Conservation (phyloP, 768 basidiomycete species). For the Punctularia strigosozonata region DNA sequence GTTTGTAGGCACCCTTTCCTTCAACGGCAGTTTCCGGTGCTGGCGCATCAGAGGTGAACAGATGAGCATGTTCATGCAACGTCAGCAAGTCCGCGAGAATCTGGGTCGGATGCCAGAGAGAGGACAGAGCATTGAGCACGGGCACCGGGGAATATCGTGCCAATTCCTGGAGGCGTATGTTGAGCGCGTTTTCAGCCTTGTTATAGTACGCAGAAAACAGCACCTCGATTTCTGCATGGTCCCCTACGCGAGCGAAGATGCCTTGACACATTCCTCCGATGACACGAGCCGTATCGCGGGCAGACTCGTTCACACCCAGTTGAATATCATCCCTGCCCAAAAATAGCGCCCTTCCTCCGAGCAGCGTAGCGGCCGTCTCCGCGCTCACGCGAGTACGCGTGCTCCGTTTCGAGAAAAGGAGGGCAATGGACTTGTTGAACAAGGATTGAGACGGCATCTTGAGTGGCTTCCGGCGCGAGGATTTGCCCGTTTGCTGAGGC, state of each 20-base stretch:
- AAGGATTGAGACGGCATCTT: slow-evolving; percentile 65
- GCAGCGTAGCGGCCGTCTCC: slow-evolving; percentile 66
- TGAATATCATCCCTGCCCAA: slow-evolving; percentile 87
- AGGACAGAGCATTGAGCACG: slow-evolving; percentile 91
- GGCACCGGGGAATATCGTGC: slow-evolving; percentile 87
- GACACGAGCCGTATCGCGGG: slow-evolving; percentile 76
- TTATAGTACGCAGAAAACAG: neutral
- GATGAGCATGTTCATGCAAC: slow-evolving; percentile 61
- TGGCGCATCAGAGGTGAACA: slow-evolving; percentile 25
- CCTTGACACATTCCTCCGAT: slow-evolving; percentile 94
- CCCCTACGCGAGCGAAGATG: slow-evolving; percentile 92
- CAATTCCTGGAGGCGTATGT: slow-evolving; percentile 50
- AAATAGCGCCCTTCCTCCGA: slow-evolving; percentile 88
- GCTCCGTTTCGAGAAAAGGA: slow-evolving; percentile 88
- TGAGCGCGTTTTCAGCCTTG: slow-evolving; percentile 1
- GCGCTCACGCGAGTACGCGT: slow-evolving; percentile 85
- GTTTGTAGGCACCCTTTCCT: slow-evolving; percentile 5
- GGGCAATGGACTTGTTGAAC: slow-evolving; percentile 73
- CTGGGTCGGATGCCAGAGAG: slow-evolving; percentile 95
- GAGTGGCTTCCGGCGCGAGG: slow-evolving; percentile 23
- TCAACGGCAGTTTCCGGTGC: slow-evolving; percentile 4
- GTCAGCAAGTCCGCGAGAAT: slow-evolving; percentile 89
- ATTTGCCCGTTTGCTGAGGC: slow-evolving; percentile 27
- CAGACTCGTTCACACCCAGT: slow-evolving; percentile 86
- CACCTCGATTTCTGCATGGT: slow-evolving; percentile 88